phyloP scores from a whole-genome alignment of 768 basidiomycete genomes.

The Suillus subaureus region DNA sequence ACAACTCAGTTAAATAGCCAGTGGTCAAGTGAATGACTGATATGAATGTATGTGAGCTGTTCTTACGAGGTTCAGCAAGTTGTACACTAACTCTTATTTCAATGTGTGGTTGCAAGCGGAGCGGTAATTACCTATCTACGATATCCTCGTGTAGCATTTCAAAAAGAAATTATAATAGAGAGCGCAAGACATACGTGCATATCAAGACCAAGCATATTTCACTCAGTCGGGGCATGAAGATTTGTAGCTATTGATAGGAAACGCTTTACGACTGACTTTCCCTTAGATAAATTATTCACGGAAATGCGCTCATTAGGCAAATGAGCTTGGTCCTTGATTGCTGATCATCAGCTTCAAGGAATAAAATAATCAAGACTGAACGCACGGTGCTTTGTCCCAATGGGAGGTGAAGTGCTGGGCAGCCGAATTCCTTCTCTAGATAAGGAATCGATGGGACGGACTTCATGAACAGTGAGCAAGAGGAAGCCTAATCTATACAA shows the following conservation, averaged over 20 bases:
- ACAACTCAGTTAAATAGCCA: not conserved
- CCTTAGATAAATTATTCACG: conserved; percentile 75
- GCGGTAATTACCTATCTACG: not conserved
- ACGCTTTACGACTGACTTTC: conserved; percentile 75
- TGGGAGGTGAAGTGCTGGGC: conserved; percentile 90
- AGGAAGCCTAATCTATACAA: not conserved
- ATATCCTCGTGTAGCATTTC: not conserved
- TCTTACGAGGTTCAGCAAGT: not conserved
- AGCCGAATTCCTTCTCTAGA: conserved; percentile 88
- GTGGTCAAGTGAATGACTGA: not conserved
- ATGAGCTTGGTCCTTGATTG: conserved; percentile 81
- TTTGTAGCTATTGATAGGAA: conserved; percentile 50
- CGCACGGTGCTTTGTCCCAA: conserved; percentile 89
- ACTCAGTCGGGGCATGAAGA: not conserved
- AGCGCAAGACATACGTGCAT: not conserved
- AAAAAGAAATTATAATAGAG: not conserved
- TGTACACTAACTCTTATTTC: not conserved
- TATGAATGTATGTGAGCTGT: not conserved
- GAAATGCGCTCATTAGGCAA: conserved; percentile 92
- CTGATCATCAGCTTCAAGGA: not conserved
- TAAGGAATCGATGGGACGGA: conserved; percentile 94
- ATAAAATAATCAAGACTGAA: conserved; percentile 14
- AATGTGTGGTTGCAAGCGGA: not conserved
- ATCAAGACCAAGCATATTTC: not conserved
- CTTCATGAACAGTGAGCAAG: conserved; percentile 39